phyloP scores from a whole-genome alignment of 257 asterid genomes.

The Echites panduratus region DNA sequence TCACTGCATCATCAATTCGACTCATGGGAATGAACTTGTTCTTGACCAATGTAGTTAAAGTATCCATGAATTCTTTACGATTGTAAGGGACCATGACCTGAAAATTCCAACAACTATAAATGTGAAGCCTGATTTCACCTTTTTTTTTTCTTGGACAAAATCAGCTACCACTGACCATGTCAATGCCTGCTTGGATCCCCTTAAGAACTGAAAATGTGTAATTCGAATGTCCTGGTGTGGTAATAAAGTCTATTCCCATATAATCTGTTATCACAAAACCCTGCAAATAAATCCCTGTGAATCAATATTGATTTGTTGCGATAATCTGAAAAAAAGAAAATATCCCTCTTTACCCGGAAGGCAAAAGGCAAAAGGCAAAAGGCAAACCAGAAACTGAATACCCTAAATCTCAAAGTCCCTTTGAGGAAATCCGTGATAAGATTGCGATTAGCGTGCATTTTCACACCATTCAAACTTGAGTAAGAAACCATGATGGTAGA shows the following conservation, averaged over 20 bases:
- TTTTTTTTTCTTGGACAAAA: no score
- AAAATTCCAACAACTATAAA: not conserved
- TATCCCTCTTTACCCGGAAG: no score
- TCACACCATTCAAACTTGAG: constrained; percentile 42
- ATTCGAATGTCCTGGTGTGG: constrained; percentile 27
- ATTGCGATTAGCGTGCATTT: constrained; percentile 35
- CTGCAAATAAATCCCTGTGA: constrained; percentile 10
- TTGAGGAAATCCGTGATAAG: constrained; percentile 44
- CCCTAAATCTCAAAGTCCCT: constrained; percentile 35
- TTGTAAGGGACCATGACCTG: constrained; percentile 51
- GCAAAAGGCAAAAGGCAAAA: no score
- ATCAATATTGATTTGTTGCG: not conserved
- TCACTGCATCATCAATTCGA: constrained; percentile 60
- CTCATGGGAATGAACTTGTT: constrained; percentile 43
- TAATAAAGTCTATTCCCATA: constrained; percentile 40
- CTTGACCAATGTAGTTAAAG: constrained; percentile 27
- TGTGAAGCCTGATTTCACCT: not conserved
- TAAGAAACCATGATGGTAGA: constrained; percentile 49
- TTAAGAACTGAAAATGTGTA: constrained; percentile 28
- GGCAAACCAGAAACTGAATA: no score
- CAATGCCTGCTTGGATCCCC: constrained; percentile 42
- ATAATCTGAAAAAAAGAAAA: no score
- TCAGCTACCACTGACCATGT: constrained; percentile 31
- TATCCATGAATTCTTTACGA: constrained; percentile 29
- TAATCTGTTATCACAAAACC: constrained; percentile 48